These are phyloP conservation scores for Aureobasidium namibiae DNA, from an alignment of 2,329 filamentous ascomycete species.

Conservation along the genomic window DNA sequence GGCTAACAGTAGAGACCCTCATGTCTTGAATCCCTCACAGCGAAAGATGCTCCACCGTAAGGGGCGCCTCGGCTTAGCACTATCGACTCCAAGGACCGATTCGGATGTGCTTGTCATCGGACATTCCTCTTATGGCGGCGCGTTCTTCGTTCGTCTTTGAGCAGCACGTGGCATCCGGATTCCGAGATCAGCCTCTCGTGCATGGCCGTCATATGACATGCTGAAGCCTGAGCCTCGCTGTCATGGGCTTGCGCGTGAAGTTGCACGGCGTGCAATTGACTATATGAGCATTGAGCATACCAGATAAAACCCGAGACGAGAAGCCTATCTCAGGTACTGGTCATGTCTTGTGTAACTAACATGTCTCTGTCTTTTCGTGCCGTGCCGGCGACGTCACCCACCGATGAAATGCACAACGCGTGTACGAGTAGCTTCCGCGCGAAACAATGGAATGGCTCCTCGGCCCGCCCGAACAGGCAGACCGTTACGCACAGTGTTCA, in stretches of 20 bases:
- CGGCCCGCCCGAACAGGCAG: constrained; percentile 7
- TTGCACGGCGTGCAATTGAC: constrained; percentile 1
- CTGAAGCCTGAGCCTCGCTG: not conserved
- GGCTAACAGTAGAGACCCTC: not conserved
- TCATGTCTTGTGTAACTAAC: not conserved
- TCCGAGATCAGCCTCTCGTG: constrained; percentile 5
- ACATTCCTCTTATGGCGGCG: not conserved
- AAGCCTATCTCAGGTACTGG: not conserved
- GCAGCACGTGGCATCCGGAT: not conserved
- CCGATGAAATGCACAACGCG: not conserved
- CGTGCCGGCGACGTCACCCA: constrained; percentile 11
- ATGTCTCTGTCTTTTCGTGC: constrained; percentile 6
- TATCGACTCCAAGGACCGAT: constrained; percentile 1
- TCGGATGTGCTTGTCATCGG: not conserved
- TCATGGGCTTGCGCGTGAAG: constrained; percentile 1
- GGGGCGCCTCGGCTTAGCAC: not conserved
- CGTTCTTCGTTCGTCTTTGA: not conserved
- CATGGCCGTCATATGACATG: constrained; percentile 3
- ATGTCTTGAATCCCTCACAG: constrained; percentile 2
- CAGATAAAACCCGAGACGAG: not conserved
- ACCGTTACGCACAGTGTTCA: not conserved
- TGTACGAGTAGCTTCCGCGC: not conserved
- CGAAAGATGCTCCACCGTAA: not conserved
- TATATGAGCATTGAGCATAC: not conserved
- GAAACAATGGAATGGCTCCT: not conserved